Percentiles rank a stretch among this genome's conserved stretches.
Conservation (phyloP, 352 stramenopile species). For the Blastocystis sp. region DNA sequence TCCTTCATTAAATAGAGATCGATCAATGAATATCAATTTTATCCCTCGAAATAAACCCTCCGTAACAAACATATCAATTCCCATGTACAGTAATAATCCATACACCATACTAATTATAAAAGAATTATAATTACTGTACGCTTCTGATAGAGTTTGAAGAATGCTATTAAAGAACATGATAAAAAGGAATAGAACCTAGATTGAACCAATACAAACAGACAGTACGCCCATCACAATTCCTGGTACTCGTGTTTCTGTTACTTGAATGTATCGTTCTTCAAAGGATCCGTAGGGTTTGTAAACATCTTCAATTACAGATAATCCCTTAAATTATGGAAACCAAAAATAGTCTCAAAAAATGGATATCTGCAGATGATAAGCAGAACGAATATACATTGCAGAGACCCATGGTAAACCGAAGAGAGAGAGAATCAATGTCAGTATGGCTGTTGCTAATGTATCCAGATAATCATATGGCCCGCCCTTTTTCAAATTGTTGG, state of each 20-base stretch:
- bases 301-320: conserved; percentile 48
- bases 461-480: conserved; percentile 50
- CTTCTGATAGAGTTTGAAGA: background rate
- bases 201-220: no score
- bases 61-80: background rate
- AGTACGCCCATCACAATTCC: conserved; percentile 35
- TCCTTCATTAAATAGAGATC: background rate
- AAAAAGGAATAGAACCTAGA: background rate
- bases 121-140: background rate
- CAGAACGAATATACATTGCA: conserved; percentile 50
- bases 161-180: background rate
- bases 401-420: conserved; percentile 33
- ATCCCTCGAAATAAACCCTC: conserved; percentile 9
- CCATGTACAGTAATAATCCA: conserved; percentile 41
- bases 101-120: background rate
- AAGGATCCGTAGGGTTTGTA: conserved; percentile 52
- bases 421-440: conserved; percentile 43
- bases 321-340: background rate
- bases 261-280: conserved; percentile 21
- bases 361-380: conserved; percentile 1
- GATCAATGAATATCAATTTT: conserved; percentile 31
- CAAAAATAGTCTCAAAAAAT: background rate
- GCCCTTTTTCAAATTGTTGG: conserved; percentile 40
- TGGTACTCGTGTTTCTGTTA: conserved; percentile 9
- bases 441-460: background rate